Evolutionary conservation across 1,139 yeast genomes (phyloP), one percentile per base, ranked within the genome.

Genomic region (Geotrichum carabidarum): DNA sequence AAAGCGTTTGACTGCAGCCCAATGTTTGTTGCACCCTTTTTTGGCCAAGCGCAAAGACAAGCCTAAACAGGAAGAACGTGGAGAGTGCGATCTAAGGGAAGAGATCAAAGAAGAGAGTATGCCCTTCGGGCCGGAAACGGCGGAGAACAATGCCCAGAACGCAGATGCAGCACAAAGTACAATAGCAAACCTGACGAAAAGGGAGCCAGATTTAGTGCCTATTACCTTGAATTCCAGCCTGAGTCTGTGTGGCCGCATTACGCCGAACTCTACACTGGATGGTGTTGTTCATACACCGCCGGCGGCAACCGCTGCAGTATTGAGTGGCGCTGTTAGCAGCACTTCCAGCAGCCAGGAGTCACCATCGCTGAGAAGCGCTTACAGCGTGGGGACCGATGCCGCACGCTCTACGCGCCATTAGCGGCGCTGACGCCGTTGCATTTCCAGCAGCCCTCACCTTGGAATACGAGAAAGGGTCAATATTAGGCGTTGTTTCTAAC

Each of bases 21-120:
- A 78, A 43, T 75, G 82, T 37, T 65, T 75, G 51, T 57, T 64
- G 1, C 88, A 83, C 65, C 78, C 82, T 1, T 82, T 81, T 61
- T 60, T 79, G 53, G 59, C 60, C 9, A 48, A 48, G 35, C 46
- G 45, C 44, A 40, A 40, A 52, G 48, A 59, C 38, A 50, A 55
- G 55, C 55, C 60, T 54, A 43, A 15, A 15, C 32, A 22, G 12
- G 46, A 31, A 22, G 46, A 31, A 14, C 36, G 8, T 11, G 57
- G 53, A 27, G 59, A 8, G 17, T 11, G 9, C 3, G 43, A 22
- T 22, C 27, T 22, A 22, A 22, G 5, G 27, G 27, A 22, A 22
- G 27, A 22, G 27, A 22, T 22, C 5, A 22, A 41, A 18, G 34
- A 17, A 7, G 30, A 9, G 44, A 11, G 43, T 17, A 48, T 38